These are phyloP conservation scores for Nemania abortiva DNA, from an alignment of 2,329 filamentous ascomycete species.

Conservation along the genomic window DNA sequence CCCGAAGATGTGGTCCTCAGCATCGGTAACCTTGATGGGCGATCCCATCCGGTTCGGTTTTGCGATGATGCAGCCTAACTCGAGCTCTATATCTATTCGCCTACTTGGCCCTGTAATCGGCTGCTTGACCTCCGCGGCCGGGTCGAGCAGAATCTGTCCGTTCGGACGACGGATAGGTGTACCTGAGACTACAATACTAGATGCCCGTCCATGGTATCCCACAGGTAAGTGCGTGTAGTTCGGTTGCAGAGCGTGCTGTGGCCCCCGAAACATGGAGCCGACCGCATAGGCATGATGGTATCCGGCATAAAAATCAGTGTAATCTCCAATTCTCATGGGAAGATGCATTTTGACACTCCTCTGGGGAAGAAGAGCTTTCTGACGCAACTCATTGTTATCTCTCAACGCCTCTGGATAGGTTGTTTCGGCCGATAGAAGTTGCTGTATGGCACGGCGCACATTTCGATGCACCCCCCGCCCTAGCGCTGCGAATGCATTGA, in stretches of 20 bases:
- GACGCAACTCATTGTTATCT: slow-evolving; percentile 69
- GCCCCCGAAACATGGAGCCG: slow-evolving; percentile 78
- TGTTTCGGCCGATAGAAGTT: slow-evolving; percentile 71
- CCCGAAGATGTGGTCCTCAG: slow-evolving; percentile 80
- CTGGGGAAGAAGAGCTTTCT: slow-evolving; percentile 69
- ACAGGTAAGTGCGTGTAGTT: slow-evolving; percentile 87
- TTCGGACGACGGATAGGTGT: slow-evolving; percentile 79
- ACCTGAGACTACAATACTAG: slow-evolving; percentile 79
- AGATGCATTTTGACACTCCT: slow-evolving; percentile 73
- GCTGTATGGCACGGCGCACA: slow-evolving; percentile 77
- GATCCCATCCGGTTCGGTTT: slow-evolving; percentile 73
- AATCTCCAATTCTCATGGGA: slow-evolving; percentile 83
- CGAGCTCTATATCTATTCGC: slow-evolving; percentile 82
- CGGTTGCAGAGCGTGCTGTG: slow-evolving; percentile 78
- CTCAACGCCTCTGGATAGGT: slow-evolving; percentile 71
- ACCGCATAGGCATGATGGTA: slow-evolving; percentile 79
- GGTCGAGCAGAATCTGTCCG: slow-evolving; percentile 78
- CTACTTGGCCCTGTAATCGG: slow-evolving; percentile 73
- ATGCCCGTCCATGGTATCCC: slow-evolving; percentile 83
- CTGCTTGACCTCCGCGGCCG: slow-evolving; percentile 69
- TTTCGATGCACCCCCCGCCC: slow-evolving; percentile 75
- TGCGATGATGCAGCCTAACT: slow-evolving; percentile 81
- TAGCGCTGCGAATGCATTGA: slow-evolving; percentile 80
- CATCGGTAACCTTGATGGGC: slow-evolving; percentile 71
- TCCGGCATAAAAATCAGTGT: slow-evolving; percentile 88